Evolutionary conservation across 805 yeast genomes (phyloP).

Genomic region (Suhomyces kilbournensis): DNA sequence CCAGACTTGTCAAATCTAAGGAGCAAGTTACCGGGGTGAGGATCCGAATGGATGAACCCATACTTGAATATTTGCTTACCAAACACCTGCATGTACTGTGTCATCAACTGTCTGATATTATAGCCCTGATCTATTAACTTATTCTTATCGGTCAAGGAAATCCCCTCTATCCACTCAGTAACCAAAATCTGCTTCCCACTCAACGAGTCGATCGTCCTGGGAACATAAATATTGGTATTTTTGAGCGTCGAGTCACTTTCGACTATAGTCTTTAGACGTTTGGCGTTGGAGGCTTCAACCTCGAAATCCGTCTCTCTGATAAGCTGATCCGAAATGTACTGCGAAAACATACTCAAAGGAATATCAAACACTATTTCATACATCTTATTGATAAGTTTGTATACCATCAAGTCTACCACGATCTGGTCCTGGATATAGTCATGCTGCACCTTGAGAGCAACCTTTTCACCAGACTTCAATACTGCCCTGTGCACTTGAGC

Average conservation of each 20-base stretch:
- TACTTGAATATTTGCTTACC: constrained; percentile 61
- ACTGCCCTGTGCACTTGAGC: constrained; percentile 66
- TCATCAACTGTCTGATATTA: constrained; percentile 43
- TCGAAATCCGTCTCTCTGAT: constrained; percentile 60
- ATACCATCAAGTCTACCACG: constrained; percentile 58
- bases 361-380: constrained; percentile 61
- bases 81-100: constrained; percentile 48
- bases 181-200: constrained; percentile 53
- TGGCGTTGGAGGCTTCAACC: constrained; percentile 54
- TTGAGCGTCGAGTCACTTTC: constrained; percentile 39
- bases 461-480: constrained; percentile 45
- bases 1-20: constrained; percentile 40
- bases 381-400: constrained; percentile 46
- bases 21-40: constrained; percentile 78
- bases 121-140: constrained; percentile 39
- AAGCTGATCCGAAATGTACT: constrained; percentile 56
- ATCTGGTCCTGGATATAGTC: constrained; percentile 59
- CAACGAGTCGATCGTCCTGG: constrained; percentile 42
- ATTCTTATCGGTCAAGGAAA: constrained; percentile 48
- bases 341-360: constrained; percentile 56
- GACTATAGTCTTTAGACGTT: constrained; percentile 36
- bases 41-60: constrained; percentile 72
- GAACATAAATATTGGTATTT: constrained; percentile 50
- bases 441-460: constrained; percentile 69
- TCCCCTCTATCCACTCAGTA: constrained; percentile 78